phyloP scores from a whole-genome alignment of 345 rosid species.

The Rhodamnia argentea region DNA sequence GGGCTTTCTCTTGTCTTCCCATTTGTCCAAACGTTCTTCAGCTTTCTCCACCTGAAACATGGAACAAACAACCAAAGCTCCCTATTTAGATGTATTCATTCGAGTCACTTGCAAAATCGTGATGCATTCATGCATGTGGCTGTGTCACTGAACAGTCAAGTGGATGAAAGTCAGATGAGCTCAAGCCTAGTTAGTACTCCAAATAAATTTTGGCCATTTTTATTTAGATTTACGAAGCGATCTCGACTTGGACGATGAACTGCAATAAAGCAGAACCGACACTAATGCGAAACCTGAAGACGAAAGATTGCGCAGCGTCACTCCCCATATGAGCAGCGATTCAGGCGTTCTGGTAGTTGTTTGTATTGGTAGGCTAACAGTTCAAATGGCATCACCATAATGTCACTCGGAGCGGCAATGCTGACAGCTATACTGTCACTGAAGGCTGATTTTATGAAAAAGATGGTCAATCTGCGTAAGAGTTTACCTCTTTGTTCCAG shows the following conservation, averaged over 20 bases:
- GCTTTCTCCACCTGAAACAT: constrained; percentile 54
- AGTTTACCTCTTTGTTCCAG: constrained; percentile 26
- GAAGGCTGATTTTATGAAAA: neutral
- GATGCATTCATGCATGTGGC: neutral
- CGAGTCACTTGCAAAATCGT: neutral
- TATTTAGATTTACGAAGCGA: neutral
- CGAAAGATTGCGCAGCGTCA: neutral
- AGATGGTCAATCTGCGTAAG: neutral
- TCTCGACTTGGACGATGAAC: neutral
- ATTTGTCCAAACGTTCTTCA: constrained; percentile 35
- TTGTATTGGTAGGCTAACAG: neutral
- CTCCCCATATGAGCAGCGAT: neutral
- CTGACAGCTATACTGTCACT: neutral
- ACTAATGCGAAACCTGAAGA: neutral
- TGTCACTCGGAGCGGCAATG: neutral
- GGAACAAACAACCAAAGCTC: neutral
- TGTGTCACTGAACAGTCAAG: neutral
- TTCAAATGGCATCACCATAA: neutral
- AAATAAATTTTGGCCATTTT: neutral
- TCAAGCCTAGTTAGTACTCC: neutral
- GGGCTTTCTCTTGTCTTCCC: constrained; percentile 48
- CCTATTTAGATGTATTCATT: neutral
- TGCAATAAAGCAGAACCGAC: neutral
- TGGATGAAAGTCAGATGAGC: neutral
- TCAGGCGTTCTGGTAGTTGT: neutral